Base-by-base conservation (phyloP, 108 stramenopile species). In the Cyclostephanos invisitatus region DNA sequence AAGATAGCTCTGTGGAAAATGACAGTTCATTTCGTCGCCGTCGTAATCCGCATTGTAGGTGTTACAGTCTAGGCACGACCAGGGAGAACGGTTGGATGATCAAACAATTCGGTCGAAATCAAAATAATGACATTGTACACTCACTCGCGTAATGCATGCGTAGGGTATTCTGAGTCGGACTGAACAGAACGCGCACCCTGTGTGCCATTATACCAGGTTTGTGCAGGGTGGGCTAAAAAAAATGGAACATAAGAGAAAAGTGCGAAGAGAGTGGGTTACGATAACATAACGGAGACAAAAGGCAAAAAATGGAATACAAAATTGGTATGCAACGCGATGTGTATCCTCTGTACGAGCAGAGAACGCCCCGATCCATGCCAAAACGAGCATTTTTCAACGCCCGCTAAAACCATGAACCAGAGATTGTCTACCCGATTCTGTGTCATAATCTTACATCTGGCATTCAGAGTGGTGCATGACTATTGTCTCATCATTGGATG, bases 191-290 rank as follows among this genome's bases (percentile, higher is more conserved):
- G 27, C 98, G 94, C 6, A 96, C 99, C 60, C 84, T 59, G 79
- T 99, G 99, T 7, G 98, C 99, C 99, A 99, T 99, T 86, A 99
- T 99, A 9, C 96, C 93, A 14, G 99, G 98, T 84, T 99, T 99
- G 83, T 99, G 99, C 14, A 99, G 84, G 12, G 98, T 97, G 8
- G 99, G 99, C 93, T 99, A 77, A 17, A 32, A 32, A 49, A n/a
- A 67, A 63, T 35, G 59, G 25, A 66, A 53, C 60, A n/a, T n/a
- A 47, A 12, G 62, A 40, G 20, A 72, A 24, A 67, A 66, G 3
- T 37, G 7, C 17, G 18, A 64, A 47, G 25, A 22, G 46, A 50
- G 46, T 71, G 6, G 51, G 36, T 40, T 46, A 35, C 11, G 28
- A 68, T 20, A 14, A 67, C 20, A 67, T 17, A 73, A 47, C 3